These are phyloP conservation scores for Fusarium siculi DNA, from an alignment of 2,329 filamentous ascomycete species.

Conservation along the genomic window DNA sequence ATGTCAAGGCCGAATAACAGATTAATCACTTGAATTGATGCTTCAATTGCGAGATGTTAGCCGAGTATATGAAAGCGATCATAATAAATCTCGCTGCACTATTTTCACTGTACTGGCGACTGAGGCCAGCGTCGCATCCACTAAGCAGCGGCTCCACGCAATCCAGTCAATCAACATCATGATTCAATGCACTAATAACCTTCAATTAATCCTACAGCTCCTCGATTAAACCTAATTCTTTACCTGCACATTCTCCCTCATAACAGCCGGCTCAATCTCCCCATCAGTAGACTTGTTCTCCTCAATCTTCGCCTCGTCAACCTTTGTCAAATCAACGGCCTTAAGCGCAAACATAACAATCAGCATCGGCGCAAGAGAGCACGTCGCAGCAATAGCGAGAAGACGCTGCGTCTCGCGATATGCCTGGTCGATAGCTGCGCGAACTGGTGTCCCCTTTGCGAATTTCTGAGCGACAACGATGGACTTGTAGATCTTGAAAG, in stretches of 20 bases:
- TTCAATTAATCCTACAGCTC: rapidly evolving
- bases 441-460: conserved; percentile 29
- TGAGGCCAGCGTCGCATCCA: not conserved
- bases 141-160: rapidly evolving
- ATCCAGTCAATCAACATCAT: no score
- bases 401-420: conserved; percentile 45
- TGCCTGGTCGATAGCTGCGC: conserved; percentile 40
- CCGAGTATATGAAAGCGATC: rapidly evolving
- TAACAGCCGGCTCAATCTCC: not conserved
- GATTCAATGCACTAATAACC: not conserved
- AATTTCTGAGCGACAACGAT: conserved; percentile 44
- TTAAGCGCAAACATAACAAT: conserved; percentile 43
- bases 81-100: rapidly evolving
- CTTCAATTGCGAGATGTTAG: rapidly evolving
- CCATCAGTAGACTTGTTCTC: conserved; percentile 16
- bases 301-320: conserved; percentile 21
- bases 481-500: conserved; percentile 44
- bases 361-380: conserved; percentile 39
- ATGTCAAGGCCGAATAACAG: rapidly evolving
- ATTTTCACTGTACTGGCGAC: rapidly evolving
- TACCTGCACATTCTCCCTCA: not conserved
- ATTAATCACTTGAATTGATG: no score
- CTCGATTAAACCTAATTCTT: not conserved
- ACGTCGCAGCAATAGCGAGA: conserved; percentile 42
- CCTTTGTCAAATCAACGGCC: conserved; percentile 37